These are phyloP conservation scores for Pythium phragmiticola DNA, from an alignment of 352 stramenopile species.

Conservation along the genomic window DNA sequence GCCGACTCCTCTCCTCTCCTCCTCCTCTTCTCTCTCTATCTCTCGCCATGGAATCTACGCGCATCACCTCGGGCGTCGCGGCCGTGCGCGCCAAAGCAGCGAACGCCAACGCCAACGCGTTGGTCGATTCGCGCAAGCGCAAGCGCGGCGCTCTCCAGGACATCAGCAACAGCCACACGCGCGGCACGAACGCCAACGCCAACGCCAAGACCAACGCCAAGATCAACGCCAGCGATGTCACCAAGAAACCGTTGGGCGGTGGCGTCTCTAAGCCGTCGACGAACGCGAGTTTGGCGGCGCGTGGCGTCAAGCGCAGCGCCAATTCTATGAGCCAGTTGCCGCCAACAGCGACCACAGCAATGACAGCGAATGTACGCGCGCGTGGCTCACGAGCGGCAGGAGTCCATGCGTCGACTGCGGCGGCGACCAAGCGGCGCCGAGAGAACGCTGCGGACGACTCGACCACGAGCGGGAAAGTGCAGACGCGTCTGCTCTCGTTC, in stretches of 20 bases:
- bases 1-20: not conserved
- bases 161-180: conserved; percentile 72
- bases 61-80: conserved; percentile 1
- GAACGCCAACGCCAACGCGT: not conserved
- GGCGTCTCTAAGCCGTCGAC: conserved; percentile 12
- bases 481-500: conserved; percentile 73
- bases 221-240: not conserved
- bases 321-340: conserved; percentile 4
- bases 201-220: conserved; percentile 1
- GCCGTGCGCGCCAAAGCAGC: conserved; percentile 3
- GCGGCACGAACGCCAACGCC: conserved; percentile 19
- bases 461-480: conserved; percentile 40
- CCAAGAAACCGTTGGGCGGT: conserved; percentile 30
- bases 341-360: not conserved
- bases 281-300: not conserved
- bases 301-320: conserved; percentile 12
- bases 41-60: conserved; percentile 11
- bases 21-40: conserved; percentile 6
- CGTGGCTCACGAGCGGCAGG: not conserved
- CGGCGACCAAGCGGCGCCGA: conserved; percentile 29
- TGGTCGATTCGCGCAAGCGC: conserved; percentile 50
- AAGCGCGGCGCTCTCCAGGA: conserved; percentile 79
- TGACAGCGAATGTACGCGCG: conserved; percentile 9
- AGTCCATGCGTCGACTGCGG: not conserved
- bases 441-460: conserved; percentile 32